A percentile compares a stretch with the other conserved stretches of the same genome.
Conservation (phyloP, 352 stramenopile genomes). For the Detonula confervacea region DNA sequence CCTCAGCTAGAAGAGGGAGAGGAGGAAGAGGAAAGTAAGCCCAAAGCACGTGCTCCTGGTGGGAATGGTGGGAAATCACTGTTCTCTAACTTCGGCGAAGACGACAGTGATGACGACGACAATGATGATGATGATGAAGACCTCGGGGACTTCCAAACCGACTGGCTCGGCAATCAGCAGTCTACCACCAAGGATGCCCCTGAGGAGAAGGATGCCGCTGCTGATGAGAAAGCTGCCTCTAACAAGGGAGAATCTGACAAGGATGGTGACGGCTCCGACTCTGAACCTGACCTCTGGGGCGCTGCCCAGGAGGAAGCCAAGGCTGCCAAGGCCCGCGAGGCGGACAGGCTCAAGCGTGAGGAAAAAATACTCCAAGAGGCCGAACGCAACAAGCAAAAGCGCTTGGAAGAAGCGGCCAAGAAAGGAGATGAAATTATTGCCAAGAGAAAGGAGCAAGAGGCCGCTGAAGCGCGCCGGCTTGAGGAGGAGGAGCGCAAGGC, state of each 20-base stretch:
- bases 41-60: constrained; percentile 9
- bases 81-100: constrained; percentile 79
- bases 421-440: constrained; percentile 71
- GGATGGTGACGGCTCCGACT: constrained; percentile 53
- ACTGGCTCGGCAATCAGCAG: constrained; percentile 47
- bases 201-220: constrained; percentile 55
- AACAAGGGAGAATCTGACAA: constrained; percentile 56
- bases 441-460: constrained; percentile 71
- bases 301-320: constrained; percentile 68
- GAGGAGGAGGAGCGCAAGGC: constrained; percentile 75
- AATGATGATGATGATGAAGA: constrained; percentile 45
- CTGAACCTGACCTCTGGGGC: constrained; percentile 80
- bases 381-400: constrained; percentile 66
- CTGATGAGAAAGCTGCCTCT: no score
- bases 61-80: constrained; percentile 43
- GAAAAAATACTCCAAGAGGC: constrained; percentile 78
- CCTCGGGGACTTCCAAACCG: constrained; percentile 49
- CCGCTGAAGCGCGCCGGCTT: constrained; percentile 60
- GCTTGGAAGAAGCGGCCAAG: constrained; percentile 70
- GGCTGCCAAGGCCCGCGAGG: constrained; percentile 69
- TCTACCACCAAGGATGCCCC: constrained; percentile 50
- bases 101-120: constrained; percentile 57
- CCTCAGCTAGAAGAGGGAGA: constrained; percentile 41
- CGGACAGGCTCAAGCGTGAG: constrained; percentile 77
- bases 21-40: no score